Evolutionary conservation across 306 rosid species (phyloP).

Genomic region (Hippophae tibetana): DNA sequence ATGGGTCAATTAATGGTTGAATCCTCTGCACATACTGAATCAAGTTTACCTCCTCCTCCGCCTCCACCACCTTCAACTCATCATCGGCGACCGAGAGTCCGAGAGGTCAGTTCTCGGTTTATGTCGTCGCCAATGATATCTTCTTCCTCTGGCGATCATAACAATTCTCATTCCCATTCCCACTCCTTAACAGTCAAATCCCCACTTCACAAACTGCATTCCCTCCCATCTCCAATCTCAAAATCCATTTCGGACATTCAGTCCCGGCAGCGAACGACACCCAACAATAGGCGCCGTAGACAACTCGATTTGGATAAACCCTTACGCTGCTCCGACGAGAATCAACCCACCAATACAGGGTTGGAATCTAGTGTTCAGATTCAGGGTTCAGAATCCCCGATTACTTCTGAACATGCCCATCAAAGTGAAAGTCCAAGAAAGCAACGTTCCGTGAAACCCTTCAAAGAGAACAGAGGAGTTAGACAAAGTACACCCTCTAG

Average conservation of each 20-base stretch:
- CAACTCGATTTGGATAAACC: constrained; percentile 37
- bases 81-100: constrained; percentile 63
- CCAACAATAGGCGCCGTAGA: constrained; percentile 31
- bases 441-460: constrained; percentile 40
- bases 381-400: constrained; percentile 42
- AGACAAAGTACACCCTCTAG: constrained; percentile 36
- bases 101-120: constrained; percentile 85
- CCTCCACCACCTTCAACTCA: constrained; percentile 35
- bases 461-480: constrained; percentile 47
- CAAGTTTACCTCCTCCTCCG: constrained; percentile 11
- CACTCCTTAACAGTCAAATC: constrained; percentile 5
- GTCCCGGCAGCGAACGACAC: constrained; percentile 24
- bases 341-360: constrained; percentile 17
- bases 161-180: constrained; percentile 18
- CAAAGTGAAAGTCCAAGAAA: constrained; percentile 27
- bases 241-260: constrained; percentile 4
- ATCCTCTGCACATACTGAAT: neutral
- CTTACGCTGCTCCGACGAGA: constrained; percentile 35
- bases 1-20: constrained; percentile 24
- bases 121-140: constrained; percentile 46
- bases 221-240: too few relatives aligned
- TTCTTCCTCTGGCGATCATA: constrained; percentile 11
- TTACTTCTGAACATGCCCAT: constrained; percentile 22
- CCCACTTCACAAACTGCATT: neutral
- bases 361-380: constrained; percentile 7